Base-by-base conservation (phyloP, 1,284 basidiomycete genomes). In the Cerrena zonata region DNA sequence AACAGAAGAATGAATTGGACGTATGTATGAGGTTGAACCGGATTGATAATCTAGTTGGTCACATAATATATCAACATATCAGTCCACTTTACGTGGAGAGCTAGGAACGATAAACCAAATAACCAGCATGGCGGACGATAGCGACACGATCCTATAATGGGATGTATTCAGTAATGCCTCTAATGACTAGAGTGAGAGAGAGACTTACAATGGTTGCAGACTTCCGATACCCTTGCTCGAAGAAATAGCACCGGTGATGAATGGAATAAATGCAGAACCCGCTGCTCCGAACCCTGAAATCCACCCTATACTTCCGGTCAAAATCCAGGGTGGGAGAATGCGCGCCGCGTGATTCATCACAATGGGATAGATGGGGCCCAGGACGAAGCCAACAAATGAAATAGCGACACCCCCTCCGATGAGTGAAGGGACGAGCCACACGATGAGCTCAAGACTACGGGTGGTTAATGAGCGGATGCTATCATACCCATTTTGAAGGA, bases 391-490 rank as follows among this genome's bases (percentile, higher is more conserved):
- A 47, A 82, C 69, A 22, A 82, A 61, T 1, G 77, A 73, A 15
- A 84, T 74, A 5, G 75, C 70, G 4, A 82, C 64, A 1, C 77
- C 81, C 39, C 69, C 71, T 26, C 70, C 73, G 22, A 81, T 65
- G 42, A 83, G 65, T 2, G 72, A 75, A 0, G 78, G 79, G 2
- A 80, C 75, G 12, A 79, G 66, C 82, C 82, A 84, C 30, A 84
- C 66, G 21, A 79, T 65, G 41, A 84, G 58, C 56, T 84, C 78
- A 26, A 80, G 61, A 19, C 74, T 75, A 26, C 5, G 22, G 13
- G 27, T 37, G 23, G 44, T 7, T 30, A 15, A 27, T 23, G 26
- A 27, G 15, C 7, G 30, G 7, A 15, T 7, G 7, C 7, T 34
- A 7, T 34, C 7, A 34, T 34, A 34, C 15, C 15, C 19, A 7